A percentile compares a stretch with the other conserved stretches of the same genome.
phyloP scores from a whole-genome alignment of 192 early-diverging fungal species.

The Coemansia guatemalensis region DNA sequence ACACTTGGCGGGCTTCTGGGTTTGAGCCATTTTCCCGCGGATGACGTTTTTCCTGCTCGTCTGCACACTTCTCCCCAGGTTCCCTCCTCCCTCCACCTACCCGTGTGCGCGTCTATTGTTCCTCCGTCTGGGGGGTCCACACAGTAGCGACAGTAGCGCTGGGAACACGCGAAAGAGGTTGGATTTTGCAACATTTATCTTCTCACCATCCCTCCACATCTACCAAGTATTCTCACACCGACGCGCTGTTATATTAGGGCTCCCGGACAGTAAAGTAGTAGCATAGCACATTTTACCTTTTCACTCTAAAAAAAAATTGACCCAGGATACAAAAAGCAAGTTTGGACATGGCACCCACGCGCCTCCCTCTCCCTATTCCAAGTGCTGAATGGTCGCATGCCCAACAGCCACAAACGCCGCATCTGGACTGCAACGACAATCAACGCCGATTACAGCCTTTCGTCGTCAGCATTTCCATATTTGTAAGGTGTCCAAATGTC shows the following conservation, averaged over 20 bases:
- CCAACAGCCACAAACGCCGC: background rate
- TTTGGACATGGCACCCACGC: background rate
- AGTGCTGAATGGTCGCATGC: background rate
- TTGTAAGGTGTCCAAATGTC: background rate
- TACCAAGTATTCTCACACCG: background rate
- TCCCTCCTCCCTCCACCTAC: background rate
- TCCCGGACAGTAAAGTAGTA: background rate
- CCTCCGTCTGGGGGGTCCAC: background rate
- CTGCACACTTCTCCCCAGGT: background rate
- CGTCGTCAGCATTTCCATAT: background rate
- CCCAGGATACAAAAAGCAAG: background rate
- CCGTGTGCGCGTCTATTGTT: background rate
- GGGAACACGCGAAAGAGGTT: background rate
- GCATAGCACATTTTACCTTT: background rate
- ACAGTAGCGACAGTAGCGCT: background rate
- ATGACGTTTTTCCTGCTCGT: background rate
- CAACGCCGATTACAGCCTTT: background rate
- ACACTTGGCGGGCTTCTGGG: background rate
- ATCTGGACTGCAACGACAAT: background rate
- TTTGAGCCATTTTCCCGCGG: background rate
- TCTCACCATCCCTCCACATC: background rate
- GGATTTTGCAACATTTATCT: background rate
- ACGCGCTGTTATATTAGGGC: constrained; percentile 2
- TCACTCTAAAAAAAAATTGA: background rate
- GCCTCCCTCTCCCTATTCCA: background rate